Conservation (phyloP, 768 basidiomycete species). For the Lactarius hengduanensis region DNA sequence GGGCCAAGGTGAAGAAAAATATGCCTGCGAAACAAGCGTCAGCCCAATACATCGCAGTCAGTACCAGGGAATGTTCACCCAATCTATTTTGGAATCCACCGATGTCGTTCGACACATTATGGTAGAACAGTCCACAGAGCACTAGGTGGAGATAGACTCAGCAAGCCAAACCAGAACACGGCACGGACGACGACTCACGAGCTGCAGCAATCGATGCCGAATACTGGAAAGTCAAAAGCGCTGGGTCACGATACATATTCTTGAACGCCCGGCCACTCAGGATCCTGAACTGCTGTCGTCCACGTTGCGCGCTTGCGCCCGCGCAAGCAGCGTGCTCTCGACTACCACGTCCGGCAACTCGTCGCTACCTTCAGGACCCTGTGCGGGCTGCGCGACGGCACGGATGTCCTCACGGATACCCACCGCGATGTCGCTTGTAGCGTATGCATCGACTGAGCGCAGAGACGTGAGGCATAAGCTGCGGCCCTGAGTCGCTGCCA, state of each 20-base stretch:
- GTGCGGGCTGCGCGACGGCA: slow-evolving; percentile 36
- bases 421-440: slow-evolving; percentile 61
- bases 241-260: slow-evolving; percentile 94
- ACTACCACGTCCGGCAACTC: slow-evolving; percentile 65
- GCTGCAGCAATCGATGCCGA: slow-evolving; percentile 80
- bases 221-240: slow-evolving; percentile 90
- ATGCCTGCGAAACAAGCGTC: slow-evolving; percentile 50
- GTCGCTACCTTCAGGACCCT: slow-evolving; percentile 37
- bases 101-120: slow-evolving; percentile 88
- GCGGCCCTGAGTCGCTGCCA: slow-evolving; percentile 35
- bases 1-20: slow-evolving; percentile 95
- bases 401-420: slow-evolving; percentile 63
- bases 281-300: slow-evolving; percentile 89
- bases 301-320: slow-evolving; percentile 81
- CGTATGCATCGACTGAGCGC: slow-evolving; percentile 73
- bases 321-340: slow-evolving; percentile 68
- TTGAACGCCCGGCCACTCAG: slow-evolving; percentile 97
- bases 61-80: slow-evolving; percentile 43
- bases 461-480: slow-evolving; percentile 57
- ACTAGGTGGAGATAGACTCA: slow-evolving; percentile 43
- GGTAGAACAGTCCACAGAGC: slow-evolving; percentile 92
- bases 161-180: slow-evolving; percentile 18
- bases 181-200: slow-evolving; percentile 46
- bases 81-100: slow-evolving; percentile 96
- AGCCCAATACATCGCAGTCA: background rate